Evolutionary conservation across 2,329 filamentous ascomycete species (phyloP).

Genomic region (Talaromyces islandicus): DNA sequence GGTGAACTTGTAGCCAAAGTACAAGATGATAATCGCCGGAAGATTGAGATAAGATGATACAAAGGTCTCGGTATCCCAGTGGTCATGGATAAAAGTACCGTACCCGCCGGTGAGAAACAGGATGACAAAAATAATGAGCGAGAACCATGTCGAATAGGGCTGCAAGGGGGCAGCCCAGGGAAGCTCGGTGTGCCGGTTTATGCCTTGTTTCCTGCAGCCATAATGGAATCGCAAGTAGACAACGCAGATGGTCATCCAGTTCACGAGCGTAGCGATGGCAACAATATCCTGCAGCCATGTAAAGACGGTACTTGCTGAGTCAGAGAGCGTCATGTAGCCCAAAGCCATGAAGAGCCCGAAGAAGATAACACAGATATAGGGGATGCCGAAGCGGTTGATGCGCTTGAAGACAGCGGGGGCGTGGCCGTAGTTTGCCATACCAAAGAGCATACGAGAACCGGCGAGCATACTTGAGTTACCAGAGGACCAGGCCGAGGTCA

Average conservation of each 20-base stretch:
- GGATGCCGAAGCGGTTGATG: slow-evolving; percentile 58
- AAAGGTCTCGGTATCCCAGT: slow-evolving; percentile 52
- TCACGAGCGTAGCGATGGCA: slow-evolving; percentile 62
- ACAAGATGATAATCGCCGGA: slow-evolving; percentile 53
- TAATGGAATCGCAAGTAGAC: slow-evolving; percentile 1
- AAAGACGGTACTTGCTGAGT: slow-evolving; percentile 54
- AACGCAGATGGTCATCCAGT: slow-evolving; percentile 46
- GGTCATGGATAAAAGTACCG: slow-evolving; percentile 50
- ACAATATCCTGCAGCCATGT: slow-evolving; percentile 68
- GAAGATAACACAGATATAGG: slow-evolving; percentile 53
- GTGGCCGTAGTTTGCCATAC: slow-evolving; percentile 57
- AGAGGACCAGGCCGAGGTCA: slow-evolving; percentile 71
- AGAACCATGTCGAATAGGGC: slow-evolving; percentile 59
- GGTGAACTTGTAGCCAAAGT: slow-evolving; percentile 46
- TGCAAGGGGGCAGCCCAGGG: slow-evolving; percentile 33
- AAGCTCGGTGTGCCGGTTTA: background rate
- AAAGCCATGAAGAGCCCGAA: slow-evolving; percentile 57
- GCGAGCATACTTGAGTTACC: slow-evolving; percentile 74
- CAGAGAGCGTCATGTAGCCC: slow-evolving; percentile 58
- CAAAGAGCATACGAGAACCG: slow-evolving; percentile 61
- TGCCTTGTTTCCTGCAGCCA: background rate
- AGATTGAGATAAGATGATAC: slow-evolving; percentile 60
- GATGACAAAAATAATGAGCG: slow-evolving; percentile 45
- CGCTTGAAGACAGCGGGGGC: slow-evolving; percentile 57
- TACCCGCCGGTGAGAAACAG: slow-evolving; percentile 74